Conservation (phyloP, 345 rosid species). For the Garcia nutans region DNA sequence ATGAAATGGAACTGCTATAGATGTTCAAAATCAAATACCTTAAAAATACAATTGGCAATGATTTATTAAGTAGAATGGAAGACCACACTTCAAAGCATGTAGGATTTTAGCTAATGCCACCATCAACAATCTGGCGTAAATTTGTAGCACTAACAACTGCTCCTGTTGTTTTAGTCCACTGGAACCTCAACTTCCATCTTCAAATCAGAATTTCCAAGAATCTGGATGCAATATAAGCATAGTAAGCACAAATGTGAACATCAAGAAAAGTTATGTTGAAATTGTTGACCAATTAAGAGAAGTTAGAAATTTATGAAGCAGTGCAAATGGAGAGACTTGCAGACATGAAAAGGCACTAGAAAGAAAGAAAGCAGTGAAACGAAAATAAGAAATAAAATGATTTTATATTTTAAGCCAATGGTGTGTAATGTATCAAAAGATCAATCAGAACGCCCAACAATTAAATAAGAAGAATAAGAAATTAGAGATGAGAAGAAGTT, state of each 20-base stretch:
- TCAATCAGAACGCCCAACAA: too few species aligned
- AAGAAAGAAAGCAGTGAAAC: neutral
- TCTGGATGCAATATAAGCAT: constrained; percentile 35
- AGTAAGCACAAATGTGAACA: neutral
- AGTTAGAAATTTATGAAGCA: neutral
- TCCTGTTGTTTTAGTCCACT: constrained; percentile 46
- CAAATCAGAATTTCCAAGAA: constrained; percentile 55
- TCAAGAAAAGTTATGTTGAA: neutral
- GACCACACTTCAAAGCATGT: neutral
- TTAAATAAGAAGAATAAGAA: too few species aligned
- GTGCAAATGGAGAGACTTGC: neutral
- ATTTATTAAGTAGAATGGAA: neutral
- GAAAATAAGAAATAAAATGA: neutral
- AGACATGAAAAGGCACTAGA: neutral
- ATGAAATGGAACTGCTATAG: neutral
- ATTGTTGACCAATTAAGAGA: neutral
- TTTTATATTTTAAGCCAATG: too few species aligned
- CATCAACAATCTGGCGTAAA: neutral
- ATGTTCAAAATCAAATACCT: constrained; percentile 4
- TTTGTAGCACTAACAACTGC: neutral
- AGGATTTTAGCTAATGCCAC: neutral
- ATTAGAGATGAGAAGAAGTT: too few species aligned
- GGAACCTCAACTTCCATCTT: constrained; percentile 84
- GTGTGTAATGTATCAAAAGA: too few species aligned
- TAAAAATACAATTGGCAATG: neutral